phyloP scores from a whole-genome alignment of 768 basidiomycete species.

The Russula virescens region DNA sequence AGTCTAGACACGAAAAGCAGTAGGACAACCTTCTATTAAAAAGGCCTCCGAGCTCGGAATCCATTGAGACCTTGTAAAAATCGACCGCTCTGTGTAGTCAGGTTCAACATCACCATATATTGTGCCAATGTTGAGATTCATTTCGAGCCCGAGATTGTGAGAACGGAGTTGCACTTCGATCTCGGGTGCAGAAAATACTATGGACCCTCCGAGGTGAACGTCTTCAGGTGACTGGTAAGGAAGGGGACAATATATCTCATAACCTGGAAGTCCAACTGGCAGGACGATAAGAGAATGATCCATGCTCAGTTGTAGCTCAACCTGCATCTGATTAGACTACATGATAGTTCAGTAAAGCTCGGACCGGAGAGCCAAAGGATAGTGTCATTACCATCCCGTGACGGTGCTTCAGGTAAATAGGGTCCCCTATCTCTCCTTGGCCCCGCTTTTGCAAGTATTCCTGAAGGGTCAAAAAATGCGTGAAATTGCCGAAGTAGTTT shows the following conservation, averaged over 20 bases:
- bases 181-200: slow-evolving; percentile 56
- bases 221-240: slow-evolving; percentile 28
- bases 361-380: not conserved
- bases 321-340: slow-evolving; percentile 80
- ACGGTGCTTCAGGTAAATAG: slow-evolving; percentile 72
- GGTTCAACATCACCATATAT: slow-evolving; percentile 47
- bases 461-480: slow-evolving; percentile 80
- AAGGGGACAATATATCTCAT: slow-evolving; percentile 36
- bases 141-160: slow-evolving; percentile 65
- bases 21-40: slow-evolving; percentile 44
- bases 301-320: slow-evolving; percentile 52
- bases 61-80: slow-evolving; percentile 27
- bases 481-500: slow-evolving; percentile 93
- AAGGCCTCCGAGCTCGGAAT: slow-evolving; percentile 33
- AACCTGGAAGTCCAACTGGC: slow-evolving; percentile 64
- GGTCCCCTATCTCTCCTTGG: slow-evolving; percentile 69
- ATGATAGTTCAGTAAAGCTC: not conserved
- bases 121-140: slow-evolving; percentile 48
- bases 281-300: slow-evolving; percentile 51
- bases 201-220: slow-evolving; percentile 44
- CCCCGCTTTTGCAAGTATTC: slow-evolving; percentile 76
- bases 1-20: not conserved
- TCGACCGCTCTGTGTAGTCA: slow-evolving; percentile 41
- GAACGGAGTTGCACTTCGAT: slow-evolving; percentile 71
- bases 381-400: slow-evolving; percentile 55